Evolutionary conservation across 2,329 filamentous ascomycete genomes (phyloP), one percentile per base, ranked within the genome.

Genomic region (Sclerotinia borealis): DNA sequence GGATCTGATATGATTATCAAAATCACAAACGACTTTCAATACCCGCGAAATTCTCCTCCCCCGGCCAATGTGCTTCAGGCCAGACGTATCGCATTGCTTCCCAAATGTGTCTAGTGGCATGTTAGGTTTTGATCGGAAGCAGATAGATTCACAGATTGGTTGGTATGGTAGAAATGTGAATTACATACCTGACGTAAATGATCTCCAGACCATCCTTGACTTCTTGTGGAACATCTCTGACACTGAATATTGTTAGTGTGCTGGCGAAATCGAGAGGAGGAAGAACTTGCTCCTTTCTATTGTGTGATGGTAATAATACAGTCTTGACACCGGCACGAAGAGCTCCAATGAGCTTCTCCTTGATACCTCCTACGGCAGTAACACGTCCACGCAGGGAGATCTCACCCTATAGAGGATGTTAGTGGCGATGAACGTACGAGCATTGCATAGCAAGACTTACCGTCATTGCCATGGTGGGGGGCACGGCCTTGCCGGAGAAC

Each of bases 271-370:
- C 22, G 11, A 37, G 50, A 36, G 27, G 36, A 47, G 31, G 45
- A 55, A 37, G 19, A 45, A 52, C 71, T 68, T 70, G 72, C 72
- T 99, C 95, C 78, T 98, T 98, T 67, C 88, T 84, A 75, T 99
- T 99, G 70, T 91, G 89, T 37, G 88, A 84, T 3, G 95, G 95
- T 9, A 99, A 80, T 65, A 99, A 76, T 9, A 99, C 93, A 37
- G 91, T 93, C 82, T 96, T 96, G 66, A 99, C 93, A 34, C 95
- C 95, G 2, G 95, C 95, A 62, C 93, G 85, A 73, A 96, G 81
- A 10, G 95, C 95, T 27, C 95, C 95, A 73, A 99, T 98, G 60
- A 98, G 82, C 77, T 99, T 99, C 84, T 99, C 93, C 78, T 98
- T 97, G 79, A 99, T 98, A 22, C 95, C 95, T 60, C 95, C 95